Evolutionary conservation across 352 stramenopile species (phyloP), one percentile per base, ranked within the genome.

Genomic region (Globisporangium paddicum): DNA sequence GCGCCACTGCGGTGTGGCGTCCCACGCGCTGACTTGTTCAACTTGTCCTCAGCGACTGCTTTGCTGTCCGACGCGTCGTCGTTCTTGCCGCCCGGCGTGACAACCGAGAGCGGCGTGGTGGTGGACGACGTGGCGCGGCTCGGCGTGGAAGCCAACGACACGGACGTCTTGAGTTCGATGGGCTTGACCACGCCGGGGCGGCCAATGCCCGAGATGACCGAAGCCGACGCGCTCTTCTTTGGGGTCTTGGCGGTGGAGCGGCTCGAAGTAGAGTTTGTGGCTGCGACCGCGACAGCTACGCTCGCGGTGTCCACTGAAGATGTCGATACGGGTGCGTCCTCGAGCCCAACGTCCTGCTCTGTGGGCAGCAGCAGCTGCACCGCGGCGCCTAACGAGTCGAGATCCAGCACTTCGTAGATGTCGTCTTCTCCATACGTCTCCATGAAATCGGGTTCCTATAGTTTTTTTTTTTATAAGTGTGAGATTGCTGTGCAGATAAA

Each of bases 321-420:
- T 19, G 51, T 64, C 14, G 28, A 38, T 18, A 54, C 26, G 5
- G 47, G 47, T 1, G 68, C 38, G 48, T 91, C 79, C 23, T 94
- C 77, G 47, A 90, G 68, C 0, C 80, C 82, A 10, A 90, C 62
- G 34, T 93, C 82, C 57, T 86, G 75, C 45, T 89, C 82, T 2
- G 80, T 89, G 10, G 82, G 82, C 28, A 92, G 50, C 13, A 71
- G 77, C 41, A 93, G 79, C 32, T 90, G 80, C 51, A 86, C 83
- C 47, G 84, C 72, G 19, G 84, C 79, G 32, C 83, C 83, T 9
- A 95, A 72, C 26, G 67, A 97, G 53, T 98, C 95, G 8, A 99
- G 77, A 54, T 98, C 96, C 23, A 99, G 75, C 25, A 71, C 53
- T 65, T 99, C 97, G 75, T 99, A 99, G 62, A 99, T 87, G 53